Conservation (phyloP, 768 basidiomycete genomes). For the Megacollybia marginata region DNA sequence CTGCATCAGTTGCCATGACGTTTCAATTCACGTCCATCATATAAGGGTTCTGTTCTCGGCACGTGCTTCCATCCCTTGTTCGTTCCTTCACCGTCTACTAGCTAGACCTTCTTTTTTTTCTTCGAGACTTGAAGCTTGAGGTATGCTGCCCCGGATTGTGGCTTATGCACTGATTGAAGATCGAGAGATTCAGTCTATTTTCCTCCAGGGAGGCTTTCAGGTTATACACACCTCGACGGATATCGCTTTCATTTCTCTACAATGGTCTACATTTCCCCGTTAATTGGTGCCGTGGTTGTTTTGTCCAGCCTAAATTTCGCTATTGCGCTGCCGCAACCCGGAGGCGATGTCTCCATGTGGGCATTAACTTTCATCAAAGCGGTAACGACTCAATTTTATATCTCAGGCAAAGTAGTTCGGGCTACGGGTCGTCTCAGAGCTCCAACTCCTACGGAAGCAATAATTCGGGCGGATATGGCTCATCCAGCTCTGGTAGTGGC, state of each 20-base stretch:
- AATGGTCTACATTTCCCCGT: slow-evolving; percentile 55
- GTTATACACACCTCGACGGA: slow-evolving; percentile 39
- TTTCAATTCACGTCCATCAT: too few relatives aligned
- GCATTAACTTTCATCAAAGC: neutral
- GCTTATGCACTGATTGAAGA: neutral
- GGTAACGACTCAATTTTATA: neutral
- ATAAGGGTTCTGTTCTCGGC: slow-evolving; percentile 9
- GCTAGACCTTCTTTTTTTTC: slow-evolving; percentile 14
- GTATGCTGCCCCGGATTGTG: slow-evolving; percentile 17
- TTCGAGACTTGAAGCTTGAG: slow-evolving; percentile 35
- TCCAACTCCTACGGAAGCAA: neutral
- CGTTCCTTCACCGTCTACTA: slow-evolving; percentile 28
- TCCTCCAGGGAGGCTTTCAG: slow-evolving; percentile 57
- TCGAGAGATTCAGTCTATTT: slow-evolving; percentile 41
- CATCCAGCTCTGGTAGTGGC: neutral
- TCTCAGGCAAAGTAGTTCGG: neutral
- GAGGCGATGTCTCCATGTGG: slow-evolving; percentile 8
- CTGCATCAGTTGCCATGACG: too few relatives aligned
- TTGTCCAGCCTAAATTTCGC: slow-evolving; percentile 35
- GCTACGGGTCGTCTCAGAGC: slow-evolving; percentile 1
- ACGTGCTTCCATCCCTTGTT: slow-evolving; percentile 21
- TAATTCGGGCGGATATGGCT: neutral
- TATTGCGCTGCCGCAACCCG: slow-evolving; percentile 36
- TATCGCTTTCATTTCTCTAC: slow-evolving; percentile 24
- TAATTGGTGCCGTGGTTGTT: slow-evolving; percentile 48